Evolutionary conservation across 225 moss, liverwort and hornwort species (phyloP).

Genomic region (Sphagnum contortum): DNA sequence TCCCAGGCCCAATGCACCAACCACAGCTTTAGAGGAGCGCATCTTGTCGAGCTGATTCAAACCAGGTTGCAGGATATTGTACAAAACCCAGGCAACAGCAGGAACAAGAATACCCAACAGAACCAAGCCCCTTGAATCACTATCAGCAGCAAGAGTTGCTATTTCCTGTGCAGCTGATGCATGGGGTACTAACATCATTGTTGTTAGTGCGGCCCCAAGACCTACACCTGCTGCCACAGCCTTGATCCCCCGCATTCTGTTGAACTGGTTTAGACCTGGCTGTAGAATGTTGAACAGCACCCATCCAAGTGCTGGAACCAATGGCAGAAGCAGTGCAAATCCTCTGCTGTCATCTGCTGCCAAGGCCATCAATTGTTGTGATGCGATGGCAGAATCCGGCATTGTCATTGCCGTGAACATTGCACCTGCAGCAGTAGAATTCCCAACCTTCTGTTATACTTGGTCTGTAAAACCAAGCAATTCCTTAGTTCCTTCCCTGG

Average conservation of each 20-base stretch:
- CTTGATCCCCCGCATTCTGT: constrained; percentile 62
- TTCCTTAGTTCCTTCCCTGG: no score
- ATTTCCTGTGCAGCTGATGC: constrained; percentile 74
- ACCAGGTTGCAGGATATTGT: constrained; percentile 51
- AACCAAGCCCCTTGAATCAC: constrained; percentile 34
- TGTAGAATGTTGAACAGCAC: constrained; percentile 87
- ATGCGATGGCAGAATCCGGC: constrained; percentile 79
- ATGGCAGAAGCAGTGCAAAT: constrained; percentile 51
- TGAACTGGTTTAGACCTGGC: constrained; percentile 84
- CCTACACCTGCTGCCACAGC: constrained; percentile 69
- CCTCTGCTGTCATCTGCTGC: constrained; percentile 67
- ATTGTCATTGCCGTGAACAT: constrained; percentile 78
- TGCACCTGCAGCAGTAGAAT: constrained; percentile 34
- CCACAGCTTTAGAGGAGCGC: constrained; percentile 20
- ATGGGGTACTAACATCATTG: constrained; percentile 37
- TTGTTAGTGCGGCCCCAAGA: constrained; percentile 40
- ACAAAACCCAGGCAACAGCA: constrained; percentile 55
- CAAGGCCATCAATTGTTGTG: constrained; percentile 79
- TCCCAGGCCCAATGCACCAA: constrained; percentile 42
- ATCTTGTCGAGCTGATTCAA: constrained; percentile 48
- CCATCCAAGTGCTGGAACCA: constrained; percentile 90
- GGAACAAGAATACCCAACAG: constrained; percentile 38
- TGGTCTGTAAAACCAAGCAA: no score
- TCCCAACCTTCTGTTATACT: no score
- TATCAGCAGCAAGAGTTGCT: constrained; percentile 23